Conservation (phyloP, 129 eudicot genomes). For the Arctium minus region DNA sequence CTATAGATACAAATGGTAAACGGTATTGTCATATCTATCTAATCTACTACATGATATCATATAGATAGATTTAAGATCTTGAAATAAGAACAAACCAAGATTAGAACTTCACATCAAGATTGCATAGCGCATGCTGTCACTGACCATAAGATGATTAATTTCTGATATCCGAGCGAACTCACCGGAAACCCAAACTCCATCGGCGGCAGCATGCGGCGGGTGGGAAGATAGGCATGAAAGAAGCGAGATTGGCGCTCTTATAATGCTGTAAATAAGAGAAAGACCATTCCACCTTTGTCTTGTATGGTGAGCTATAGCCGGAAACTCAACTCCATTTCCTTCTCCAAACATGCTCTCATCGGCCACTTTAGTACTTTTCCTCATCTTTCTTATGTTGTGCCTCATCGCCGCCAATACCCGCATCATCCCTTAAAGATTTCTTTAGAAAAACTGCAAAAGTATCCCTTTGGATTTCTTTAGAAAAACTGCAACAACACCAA, state of each 20-base stretch:
- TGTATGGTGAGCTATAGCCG: constrained; percentile 29
- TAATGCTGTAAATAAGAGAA: constrained; percentile 37
- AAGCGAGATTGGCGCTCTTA: constrained; percentile 48
- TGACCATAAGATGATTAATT: constrained; percentile 63
- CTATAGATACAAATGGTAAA: constrained; percentile 3
- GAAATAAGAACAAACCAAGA: constrained; percentile 17
- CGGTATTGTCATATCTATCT: constrained; percentile 25
- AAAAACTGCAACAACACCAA: not conserved
- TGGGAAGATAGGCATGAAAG: constrained; percentile 51
- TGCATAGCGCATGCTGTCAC: constrained; percentile 74
- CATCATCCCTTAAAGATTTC: constrained; percentile 17
- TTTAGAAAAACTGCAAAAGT: not conserved
- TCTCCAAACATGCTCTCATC: constrained; percentile 60
- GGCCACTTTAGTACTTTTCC: constrained; percentile 57
- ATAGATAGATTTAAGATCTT: constrained; percentile 17
- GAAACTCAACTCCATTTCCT: constrained; percentile 33
- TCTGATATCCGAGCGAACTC: constrained; percentile 48
- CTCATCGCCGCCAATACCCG: constrained; percentile 36
- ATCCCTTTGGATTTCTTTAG: not conserved
- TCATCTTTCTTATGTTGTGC: constrained; percentile 32
- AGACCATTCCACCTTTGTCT: constrained; percentile 37
- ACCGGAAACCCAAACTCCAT: constrained; percentile 57
- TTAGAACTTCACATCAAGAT: constrained; percentile 47
- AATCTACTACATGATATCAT: constrained; percentile 19
- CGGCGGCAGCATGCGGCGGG: constrained; percentile 37